Base-by-base conservation (phyloP, 2,329 filamentous ascomycete species). In the Microdochium nivale region DNA sequence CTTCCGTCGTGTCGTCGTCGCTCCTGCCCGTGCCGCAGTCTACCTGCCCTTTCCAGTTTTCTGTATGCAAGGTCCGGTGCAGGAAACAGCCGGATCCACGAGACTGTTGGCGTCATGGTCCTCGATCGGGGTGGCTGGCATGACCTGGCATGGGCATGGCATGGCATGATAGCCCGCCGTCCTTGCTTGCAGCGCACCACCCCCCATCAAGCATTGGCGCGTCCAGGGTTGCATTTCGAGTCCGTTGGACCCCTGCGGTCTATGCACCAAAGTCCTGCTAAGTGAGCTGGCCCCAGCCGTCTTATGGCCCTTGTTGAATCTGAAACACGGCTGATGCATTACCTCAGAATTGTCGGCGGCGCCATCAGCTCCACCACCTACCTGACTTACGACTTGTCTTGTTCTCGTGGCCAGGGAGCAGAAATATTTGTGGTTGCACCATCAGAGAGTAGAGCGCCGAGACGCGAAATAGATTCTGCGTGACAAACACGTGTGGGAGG, bases 261-360 rank as follows among this genome's bases (percentile, higher is more conserved):
- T 30, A 21, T 44, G 40, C 40, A 19, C 40, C 40, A 44, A n/a
- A 44, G 40, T 44, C 40, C n/a, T 24, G 5, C 14, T 7, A 7
- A 44, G 40, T 21, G 10, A 44, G 40, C 21, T 11, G 16, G 35
- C 9, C 40, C 5, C 14, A 23, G 19, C 21, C 16, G 40, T 59
- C 54, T 56, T 54, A 56, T 54, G 54, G 55, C 55, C 57, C 65
- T 66, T 66, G 62, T 67, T 13, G 62, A 70, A 67, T 60, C 56
- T 76, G 74, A 77, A 77, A 77, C 74, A 61, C 63, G 68, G 68
- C 71, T 74, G 73, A 70, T 63, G 71, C 71, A 71, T 53, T 74
- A 71, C 74, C 67, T 76, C 71, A 74, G 70, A 72, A 67, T 21
- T 7, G 3, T 19, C 19, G 35, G 40, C 21, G 23, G 8, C 40